A percentile compares a stretch with the other conserved stretches of the same genome.
Conservation (phyloP, 768 basidiomycete genomes). For the Epithele typhae region DNA sequence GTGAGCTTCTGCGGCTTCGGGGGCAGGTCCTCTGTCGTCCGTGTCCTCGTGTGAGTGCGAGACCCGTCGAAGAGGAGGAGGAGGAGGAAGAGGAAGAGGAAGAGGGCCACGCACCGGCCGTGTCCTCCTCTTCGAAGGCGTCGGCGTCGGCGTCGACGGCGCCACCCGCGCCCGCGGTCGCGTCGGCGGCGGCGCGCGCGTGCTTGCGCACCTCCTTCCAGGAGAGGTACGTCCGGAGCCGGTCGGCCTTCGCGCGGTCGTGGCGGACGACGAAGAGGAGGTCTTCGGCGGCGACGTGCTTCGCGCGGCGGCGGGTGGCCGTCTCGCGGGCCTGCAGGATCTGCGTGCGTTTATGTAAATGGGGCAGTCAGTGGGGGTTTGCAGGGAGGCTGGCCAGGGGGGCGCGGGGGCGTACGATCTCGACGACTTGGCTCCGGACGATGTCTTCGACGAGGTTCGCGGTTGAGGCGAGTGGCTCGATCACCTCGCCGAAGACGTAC, state of each 20-base stretch:
- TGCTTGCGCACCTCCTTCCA: slow-evolving; percentile 98
- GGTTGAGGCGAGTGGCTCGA: slow-evolving; percentile 82
- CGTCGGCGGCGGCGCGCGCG: too few relatives aligned
- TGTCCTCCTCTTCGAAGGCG: slow-evolving; percentile 76
- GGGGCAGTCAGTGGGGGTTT: neutral
- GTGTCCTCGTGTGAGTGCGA: too few relatives aligned
- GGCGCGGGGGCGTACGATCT: slow-evolving; percentile 61
- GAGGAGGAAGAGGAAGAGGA: neutral
- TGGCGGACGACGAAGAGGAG: slow-evolving; percentile 95
- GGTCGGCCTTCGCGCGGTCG: slow-evolving; percentile 90
- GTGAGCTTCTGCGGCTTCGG: slow-evolving; percentile 90
- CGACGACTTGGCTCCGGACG: slow-evolving; percentile 84
- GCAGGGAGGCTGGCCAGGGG: neutral
- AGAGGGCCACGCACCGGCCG: slow-evolving; percentile 55
- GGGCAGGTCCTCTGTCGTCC: slow-evolving; percentile 68
- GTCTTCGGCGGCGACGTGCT: slow-evolving; percentile 88
- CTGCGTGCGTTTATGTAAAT: too few relatives aligned
- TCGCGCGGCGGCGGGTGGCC: slow-evolving; percentile 76
- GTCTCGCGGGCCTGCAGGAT: slow-evolving; percentile 86
- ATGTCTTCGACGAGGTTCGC: slow-evolving; percentile 96
- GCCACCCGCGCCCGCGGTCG: slow-evolving; percentile 78
- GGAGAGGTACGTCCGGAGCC: slow-evolving; percentile 86
- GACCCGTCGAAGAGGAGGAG: too few relatives aligned
- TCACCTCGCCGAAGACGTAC: slow-evolving; percentile 96
- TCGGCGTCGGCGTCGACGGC: slow-evolving; percentile 81